Conservation (phyloP, 2,329 filamentous ascomycete genomes). For the Paracoccidioides lutzii region DNA sequence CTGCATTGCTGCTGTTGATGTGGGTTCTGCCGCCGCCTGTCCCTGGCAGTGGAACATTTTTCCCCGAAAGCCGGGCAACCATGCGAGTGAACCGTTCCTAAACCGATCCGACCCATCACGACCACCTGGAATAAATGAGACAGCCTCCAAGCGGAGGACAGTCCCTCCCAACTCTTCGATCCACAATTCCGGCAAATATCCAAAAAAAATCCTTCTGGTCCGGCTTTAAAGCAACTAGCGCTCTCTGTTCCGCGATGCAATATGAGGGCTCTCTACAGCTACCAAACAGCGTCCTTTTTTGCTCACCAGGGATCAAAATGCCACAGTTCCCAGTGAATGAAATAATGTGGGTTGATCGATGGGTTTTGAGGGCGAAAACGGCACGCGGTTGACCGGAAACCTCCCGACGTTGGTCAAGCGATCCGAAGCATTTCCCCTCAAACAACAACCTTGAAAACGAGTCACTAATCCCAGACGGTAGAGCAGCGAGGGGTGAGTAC, state of each 20-base stretch:
- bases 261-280: no score
- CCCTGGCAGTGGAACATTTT: neutral
- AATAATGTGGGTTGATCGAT: neutral
- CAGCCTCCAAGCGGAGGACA: conserved; percentile 10
- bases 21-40: neutral
- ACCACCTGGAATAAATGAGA: conserved; percentile 4
- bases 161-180: conserved; percentile 8
- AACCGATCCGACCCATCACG: conserved; percentile 6
- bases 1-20: neutral
- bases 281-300: no score
- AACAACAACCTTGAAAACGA: neutral
- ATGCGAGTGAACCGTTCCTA: neutral
- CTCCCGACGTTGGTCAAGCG: neutral
- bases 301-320: neutral
- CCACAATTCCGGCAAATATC: conserved; percentile 3
- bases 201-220: neutral
- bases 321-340: neutral
- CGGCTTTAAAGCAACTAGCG: neutral
- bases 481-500: neutral
- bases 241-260: neutral
- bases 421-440: neutral
- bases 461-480: neutral
- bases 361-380: neutral
- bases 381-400: neutral
- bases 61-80: neutral